Evolutionary conservation across 495 filamentous ascomycete genomes (phyloP).

Genomic region (Penicillium paradoxum): DNA sequence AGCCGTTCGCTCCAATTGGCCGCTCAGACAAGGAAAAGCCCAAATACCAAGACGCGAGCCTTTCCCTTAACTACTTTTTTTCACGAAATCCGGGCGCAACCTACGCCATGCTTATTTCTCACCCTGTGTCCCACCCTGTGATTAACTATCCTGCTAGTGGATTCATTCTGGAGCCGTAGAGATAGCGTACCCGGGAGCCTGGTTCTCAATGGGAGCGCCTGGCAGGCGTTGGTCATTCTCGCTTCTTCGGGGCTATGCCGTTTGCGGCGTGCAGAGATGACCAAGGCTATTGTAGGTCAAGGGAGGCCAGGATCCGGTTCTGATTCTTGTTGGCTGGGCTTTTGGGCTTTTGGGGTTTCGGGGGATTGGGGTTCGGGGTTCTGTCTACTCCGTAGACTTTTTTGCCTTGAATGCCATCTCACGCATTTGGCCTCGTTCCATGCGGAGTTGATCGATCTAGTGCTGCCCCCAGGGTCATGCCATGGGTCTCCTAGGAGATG

Average conservation of each 20-base stretch:
- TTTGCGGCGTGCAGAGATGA: neutral
- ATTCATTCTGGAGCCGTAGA: neutral
- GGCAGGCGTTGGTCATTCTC: neutral
- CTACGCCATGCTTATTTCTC: neutral
- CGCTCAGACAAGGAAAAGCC: neutral
- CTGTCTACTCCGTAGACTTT: no score
- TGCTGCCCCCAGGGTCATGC: no score
- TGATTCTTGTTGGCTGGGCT: neutral
- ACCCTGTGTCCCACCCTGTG: neutral
- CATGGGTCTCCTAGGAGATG: neutral
- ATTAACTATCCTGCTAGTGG: neutral
- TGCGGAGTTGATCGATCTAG: neutral
- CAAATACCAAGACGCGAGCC: conserved; percentile 22
- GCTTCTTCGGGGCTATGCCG: neutral
- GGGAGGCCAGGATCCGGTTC: neutral
- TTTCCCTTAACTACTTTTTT: conserved; percentile 21
- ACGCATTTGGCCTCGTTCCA: neutral
- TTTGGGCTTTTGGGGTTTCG: neutral
- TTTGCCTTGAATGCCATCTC: neutral
- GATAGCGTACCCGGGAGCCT: neutral
- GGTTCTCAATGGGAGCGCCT: neutral
- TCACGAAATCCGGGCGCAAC: conserved; percentile 9
- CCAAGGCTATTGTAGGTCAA: neutral
- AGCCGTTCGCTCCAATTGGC: conserved; percentile 7
- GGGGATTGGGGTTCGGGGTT: no score